Base-by-base conservation (phyloP, 768 basidiomycete genomes). In the Serpula lacrymans region DNA sequence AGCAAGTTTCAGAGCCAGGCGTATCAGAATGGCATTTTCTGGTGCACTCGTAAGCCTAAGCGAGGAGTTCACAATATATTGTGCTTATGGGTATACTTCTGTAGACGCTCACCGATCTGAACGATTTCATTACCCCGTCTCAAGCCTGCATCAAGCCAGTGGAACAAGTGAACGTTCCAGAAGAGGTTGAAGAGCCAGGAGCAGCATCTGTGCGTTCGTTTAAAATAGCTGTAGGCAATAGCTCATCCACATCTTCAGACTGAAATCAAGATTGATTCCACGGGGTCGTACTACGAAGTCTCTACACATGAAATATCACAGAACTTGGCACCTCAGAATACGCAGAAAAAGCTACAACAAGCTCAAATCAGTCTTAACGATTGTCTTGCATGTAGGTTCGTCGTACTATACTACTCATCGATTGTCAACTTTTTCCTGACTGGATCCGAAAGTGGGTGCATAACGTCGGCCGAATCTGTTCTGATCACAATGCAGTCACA, bases 81-180 rank as follows among this genome's bases (percentile, higher is more conserved):
- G 48, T 21, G 34, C 45, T 24, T 36, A 39, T 9, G 35, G n/a
- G n/a, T n/a, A n/a, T 43, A 39, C 3, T 30, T 41, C 42, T 23
- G 23, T 38, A 93, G 90, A 93, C 87, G 7, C 68, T 97, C 34
- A 91, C 90, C 14, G 94, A 95, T 64, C 75, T 98, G 36, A 97
- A 97, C 60, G 96, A 98, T 64, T 99, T 93, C 61, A 89, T 99
- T 30, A 87, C 90, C 0, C 96, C 96, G 2, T 87, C 92, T 1
- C 95, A 97, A 65, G 88, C 88, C 14, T 99, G 96, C 64, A 97
- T 98, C 65, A 96, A 97, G 56, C 95, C 96, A 0, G 91, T 98
- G 17, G 72, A 81, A 51, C 69, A 75, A 44, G 62, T 65, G 7
- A 73, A 75, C 31, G 39, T 47, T 27, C 54, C 55, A 60, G 75